A percentile compares a stretch with the other conserved stretches of the same genome.
phyloP scores from a whole-genome alignment of 148 eudicot species.

The Rhododendron molle region DNA sequence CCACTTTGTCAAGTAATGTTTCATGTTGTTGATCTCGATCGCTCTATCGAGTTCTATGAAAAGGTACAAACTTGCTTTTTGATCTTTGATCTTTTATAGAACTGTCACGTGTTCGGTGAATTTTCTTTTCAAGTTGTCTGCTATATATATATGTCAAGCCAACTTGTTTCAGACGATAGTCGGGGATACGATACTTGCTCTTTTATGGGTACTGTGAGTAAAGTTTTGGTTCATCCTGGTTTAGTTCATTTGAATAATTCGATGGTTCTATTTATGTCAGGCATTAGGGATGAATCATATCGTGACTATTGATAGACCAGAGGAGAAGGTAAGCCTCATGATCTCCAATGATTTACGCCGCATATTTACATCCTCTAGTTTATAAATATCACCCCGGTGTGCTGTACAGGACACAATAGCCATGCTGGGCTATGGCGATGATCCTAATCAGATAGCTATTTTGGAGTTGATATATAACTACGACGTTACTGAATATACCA shows the following conservation, averaged over 20 bases:
- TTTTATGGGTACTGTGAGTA: too few species aligned
- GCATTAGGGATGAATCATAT: conserved; percentile 81
- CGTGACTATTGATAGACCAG: conserved; percentile 70
- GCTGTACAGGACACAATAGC: not conserved
- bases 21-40: conserved; percentile 92
- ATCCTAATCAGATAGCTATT: not conserved
- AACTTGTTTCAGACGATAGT: not conserved
- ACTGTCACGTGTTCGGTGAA: not conserved
- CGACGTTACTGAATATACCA: conserved; percentile 76
- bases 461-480: conserved; percentile 54
- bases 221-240: not conserved
- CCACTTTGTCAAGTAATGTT: conserved; percentile 97
- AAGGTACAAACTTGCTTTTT: conserved; percentile 40
- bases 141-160: not conserved
- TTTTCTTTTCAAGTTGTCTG: not conserved
- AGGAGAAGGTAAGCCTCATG: conserved; percentile 54
- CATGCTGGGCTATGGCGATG: not conserved
- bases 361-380: too few species aligned
- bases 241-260: not conserved
- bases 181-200: not conserved
- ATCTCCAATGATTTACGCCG: not conserved
- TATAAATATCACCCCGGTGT: not conserved
- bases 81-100: not conserved
- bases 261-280: conserved; percentile 26
- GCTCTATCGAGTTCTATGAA: conserved; percentile 87